A percentile compares a stretch with the other conserved stretches of the same genome.
These are phyloP conservation scores for Metschnikowia cubensis DNA, from an alignment of 805 yeast genomes.

Conservation along the genomic window DNA sequence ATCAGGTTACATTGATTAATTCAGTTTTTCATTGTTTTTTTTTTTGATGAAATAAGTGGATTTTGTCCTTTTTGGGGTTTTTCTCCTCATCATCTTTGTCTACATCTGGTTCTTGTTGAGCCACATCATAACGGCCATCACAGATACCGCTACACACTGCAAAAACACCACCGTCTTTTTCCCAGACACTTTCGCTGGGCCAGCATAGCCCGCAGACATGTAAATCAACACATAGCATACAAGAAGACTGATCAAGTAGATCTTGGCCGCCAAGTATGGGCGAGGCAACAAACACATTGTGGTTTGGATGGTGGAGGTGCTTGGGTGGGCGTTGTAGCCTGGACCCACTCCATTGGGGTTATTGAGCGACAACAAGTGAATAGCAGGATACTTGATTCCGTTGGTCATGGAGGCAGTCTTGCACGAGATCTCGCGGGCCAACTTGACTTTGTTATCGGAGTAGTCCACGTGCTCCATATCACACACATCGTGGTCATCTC, in stretches of 20 bases:
- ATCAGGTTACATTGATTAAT: too few relatives aligned
- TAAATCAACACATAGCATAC: slow-evolving; percentile 13
- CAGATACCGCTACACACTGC: slow-evolving; percentile 5
- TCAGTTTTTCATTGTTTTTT: too few relatives aligned
- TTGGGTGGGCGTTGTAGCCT: neutral
- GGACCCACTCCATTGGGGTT: slow-evolving; percentile 33
- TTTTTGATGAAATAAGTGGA: too few relatives aligned
- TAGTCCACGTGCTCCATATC: slow-evolving; percentile 54
- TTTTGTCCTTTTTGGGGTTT: too few relatives aligned
- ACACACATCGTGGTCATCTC: slow-evolving; percentile 98
- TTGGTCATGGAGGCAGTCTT: slow-evolving; percentile 91
- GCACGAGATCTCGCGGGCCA: slow-evolving; percentile 73
- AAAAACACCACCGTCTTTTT: neutral
- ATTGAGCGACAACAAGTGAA: slow-evolving; percentile 71
- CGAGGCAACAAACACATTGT: slow-evolving; percentile 54
- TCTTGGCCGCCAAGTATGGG: slow-evolving; percentile 38
- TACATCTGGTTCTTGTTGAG: slow-evolving; percentile 10
- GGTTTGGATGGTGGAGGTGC: slow-evolving; percentile 31
- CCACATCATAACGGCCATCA: slow-evolving; percentile 2
- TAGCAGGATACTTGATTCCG: slow-evolving; percentile 83
- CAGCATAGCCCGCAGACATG: slow-evolving; percentile 1
- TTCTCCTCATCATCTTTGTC: too few relatives aligned
- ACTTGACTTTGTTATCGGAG: slow-evolving; percentile 23
- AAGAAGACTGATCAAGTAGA: slow-evolving; percentile 12
- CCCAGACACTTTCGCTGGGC: neutral